Base-by-base conservation (phyloP, 495 filamentous ascomycete species). In the Aspergillus sparsus region DNA sequence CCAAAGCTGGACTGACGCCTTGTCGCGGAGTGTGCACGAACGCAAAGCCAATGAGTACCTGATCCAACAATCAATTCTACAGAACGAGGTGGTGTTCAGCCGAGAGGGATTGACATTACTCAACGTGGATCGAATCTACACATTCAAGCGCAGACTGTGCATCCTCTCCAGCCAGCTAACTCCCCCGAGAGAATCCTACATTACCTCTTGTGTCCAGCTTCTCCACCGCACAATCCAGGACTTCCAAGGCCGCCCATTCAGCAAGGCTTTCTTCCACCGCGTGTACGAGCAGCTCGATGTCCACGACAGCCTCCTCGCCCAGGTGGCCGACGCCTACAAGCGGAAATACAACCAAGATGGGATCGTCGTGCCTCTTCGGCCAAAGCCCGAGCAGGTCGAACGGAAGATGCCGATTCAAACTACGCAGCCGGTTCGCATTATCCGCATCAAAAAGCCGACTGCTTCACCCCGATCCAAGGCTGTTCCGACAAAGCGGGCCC, bases 61-160 rank as follows among this genome's bases (percentile, higher is more conserved):
- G 3, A 74, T 89, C 33, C 77, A 83, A 36, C 82, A 85, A 51
- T 90, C 87, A 8, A 78, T 89, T 31, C 66, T 78, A 45, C 88
- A 90, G 66, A 87, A 90, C 64, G 84, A 89, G 51, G 75, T 87
- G 34, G 73, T 91, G 55, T 91, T 88, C 76, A 81, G 83, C 32
- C 83, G 85, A n/a, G 86, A 87, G 49, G 86, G 85, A 37, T 73
- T 92, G 34, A 88, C 83, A 1, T 70, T 91, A 34, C 71, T 91
- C 0, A 84, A 83, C 13, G 81, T 91, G 45, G 88, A 92, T 69
- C 82, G 86, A 57, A 76, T 90, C 64, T 90, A 89, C 72, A 89
- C 83, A 45, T 87, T 92, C 75, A 89, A 89, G 65, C 79, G 82
- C 35, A 78, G 84, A 5, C 77, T 90, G 3, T 82, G 83, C 55